Evolutionary conservation across 2,329 filamentous ascomycete genomes (phyloP).

Genomic region (Exophiala phaeomuriformis): DNA sequence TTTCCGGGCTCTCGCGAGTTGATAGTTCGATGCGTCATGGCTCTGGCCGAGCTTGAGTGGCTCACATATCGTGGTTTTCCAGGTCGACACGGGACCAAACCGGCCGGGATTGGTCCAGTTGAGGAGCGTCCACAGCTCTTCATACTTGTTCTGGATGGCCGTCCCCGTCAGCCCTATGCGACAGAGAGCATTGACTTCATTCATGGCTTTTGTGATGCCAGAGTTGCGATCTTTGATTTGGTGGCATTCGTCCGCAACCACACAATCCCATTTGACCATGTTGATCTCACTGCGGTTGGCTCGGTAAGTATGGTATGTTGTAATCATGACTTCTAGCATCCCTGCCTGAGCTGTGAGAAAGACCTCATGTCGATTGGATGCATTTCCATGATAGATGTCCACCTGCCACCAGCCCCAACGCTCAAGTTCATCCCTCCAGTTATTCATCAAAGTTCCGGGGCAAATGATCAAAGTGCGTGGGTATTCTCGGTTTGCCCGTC

Average conservation of each 20-base stretch:
- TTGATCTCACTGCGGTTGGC: conserved; percentile 71
- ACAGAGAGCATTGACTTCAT: conserved; percentile 82
- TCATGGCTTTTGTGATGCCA: conserved; percentile 77
- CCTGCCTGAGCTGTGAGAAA: conserved; percentile 67
- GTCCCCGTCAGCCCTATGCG: conserved; percentile 90
- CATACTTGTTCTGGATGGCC: conserved; percentile 95
- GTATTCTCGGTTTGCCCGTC: conserved; percentile 65
- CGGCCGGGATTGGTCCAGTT: conserved; percentile 91
- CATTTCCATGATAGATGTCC: conserved; percentile 67
- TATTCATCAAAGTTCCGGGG: conserved; percentile 77
- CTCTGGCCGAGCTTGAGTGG: conserved; percentile 84
- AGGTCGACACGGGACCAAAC: conserved; percentile 61
- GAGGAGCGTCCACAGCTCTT: conserved; percentile 90
- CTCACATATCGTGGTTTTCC: conserved; percentile 68
- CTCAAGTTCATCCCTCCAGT: conserved; percentile 80
- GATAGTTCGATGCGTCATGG: conserved; percentile 76
- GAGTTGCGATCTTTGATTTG: conserved; percentile 72
- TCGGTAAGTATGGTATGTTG: conserved; percentile 82
- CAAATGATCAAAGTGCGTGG: conserved; percentile 78
- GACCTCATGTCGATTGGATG: conserved; percentile 58
- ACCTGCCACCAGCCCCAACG: conserved; percentile 96
- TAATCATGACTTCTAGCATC: conserved; percentile 81
- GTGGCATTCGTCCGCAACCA: conserved; percentile 92
- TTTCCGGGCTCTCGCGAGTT: conserved; percentile 71
- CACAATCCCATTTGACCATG: conserved; percentile 82